These are phyloP conservation scores for Penicillium sp. DNA, from an alignment of 2,329 filamentous ascomycete species.

Conservation along the genomic window DNA sequence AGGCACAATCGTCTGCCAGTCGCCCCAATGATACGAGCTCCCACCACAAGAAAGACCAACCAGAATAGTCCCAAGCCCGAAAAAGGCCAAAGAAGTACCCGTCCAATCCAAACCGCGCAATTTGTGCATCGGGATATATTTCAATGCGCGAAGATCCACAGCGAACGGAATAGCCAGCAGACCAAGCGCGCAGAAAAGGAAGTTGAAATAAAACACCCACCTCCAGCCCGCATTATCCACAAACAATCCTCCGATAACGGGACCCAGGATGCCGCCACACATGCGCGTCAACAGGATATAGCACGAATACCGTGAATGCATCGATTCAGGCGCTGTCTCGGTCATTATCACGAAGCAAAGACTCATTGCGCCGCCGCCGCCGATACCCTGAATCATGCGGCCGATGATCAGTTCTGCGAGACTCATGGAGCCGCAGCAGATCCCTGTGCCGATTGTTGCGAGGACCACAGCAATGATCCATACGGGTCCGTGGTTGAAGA, in stretches of 20 bases:
- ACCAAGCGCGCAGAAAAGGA: slow-evolving; percentile 32
- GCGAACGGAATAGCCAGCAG: slow-evolving; percentile 34
- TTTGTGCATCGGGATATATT: slow-evolving; percentile 23
- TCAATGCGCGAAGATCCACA: slow-evolving; percentile 29
- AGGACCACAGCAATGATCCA: slow-evolving; percentile 46
- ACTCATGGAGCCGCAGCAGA: slow-evolving; percentile 43
- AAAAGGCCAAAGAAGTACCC: slow-evolving; percentile 42
- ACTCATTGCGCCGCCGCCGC: slow-evolving; percentile 47
- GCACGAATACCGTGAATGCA: slow-evolving; percentile 35
- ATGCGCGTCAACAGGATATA: slow-evolving; percentile 36
- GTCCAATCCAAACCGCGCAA: slow-evolving; percentile 44
- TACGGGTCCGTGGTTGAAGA: slow-evolving; percentile 50
- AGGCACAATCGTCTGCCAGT: slow-evolving; percentile 42
- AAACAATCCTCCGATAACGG: slow-evolving; percentile 31
- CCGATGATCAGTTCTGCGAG: slow-evolving; percentile 45
- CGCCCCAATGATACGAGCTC: slow-evolving; percentile 40
- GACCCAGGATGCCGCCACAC: slow-evolving; percentile 32
- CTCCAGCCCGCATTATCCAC: slow-evolving; percentile 26
- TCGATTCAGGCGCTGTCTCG: slow-evolving; percentile 40
- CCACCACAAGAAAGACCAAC: slow-evolving; percentile 48
- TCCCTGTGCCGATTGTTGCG: slow-evolving; percentile 49
- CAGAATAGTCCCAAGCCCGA: slow-evolving; percentile 41
- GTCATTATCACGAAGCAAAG: slow-evolving; percentile 46
- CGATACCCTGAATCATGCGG: slow-evolving; percentile 48
- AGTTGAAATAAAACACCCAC: slow-evolving; percentile 35